phyloP scores from a whole-genome alignment of 441 rosid genomes.

The Brassica balearica region DNA sequence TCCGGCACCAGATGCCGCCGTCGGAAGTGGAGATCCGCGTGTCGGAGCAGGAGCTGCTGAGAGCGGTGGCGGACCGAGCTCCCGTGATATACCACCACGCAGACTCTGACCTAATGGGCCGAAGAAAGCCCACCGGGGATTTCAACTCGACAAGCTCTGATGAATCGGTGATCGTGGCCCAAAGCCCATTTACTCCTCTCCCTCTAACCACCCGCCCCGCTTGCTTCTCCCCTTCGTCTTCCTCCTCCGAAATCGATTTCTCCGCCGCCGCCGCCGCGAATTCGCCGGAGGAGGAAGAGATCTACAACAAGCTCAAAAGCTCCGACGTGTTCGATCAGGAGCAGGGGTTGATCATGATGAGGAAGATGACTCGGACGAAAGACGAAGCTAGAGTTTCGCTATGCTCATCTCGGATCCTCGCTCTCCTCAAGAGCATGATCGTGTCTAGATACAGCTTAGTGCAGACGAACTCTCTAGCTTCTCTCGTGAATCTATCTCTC shows the following conservation, averaged over 20 bases:
- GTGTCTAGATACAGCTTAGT: slow-evolving; percentile 54
- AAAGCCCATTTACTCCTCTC: slow-evolving; percentile 61
- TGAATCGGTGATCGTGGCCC: slow-evolving; percentile 66
- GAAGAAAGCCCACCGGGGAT: slow-evolving; percentile 29
- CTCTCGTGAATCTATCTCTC: slow-evolving; percentile 65
- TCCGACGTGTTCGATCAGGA: slow-evolving; percentile 54
- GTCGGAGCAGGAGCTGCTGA: slow-evolving; percentile 75
- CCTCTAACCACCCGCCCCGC: slow-evolving; percentile 65
- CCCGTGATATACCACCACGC: slow-evolving; percentile 60
- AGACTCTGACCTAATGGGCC: slow-evolving; percentile 45
- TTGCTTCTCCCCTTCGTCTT: slow-evolving; percentile 67
- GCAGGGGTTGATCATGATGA: slow-evolving; percentile 53
- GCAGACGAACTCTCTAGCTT: slow-evolving; percentile 67
- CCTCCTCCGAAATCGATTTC: slow-evolving; percentile 58
- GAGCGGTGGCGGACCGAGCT: slow-evolving; percentile 68
- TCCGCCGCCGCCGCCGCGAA: slow-evolving; percentile 2
- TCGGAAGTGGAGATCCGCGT: slow-evolving; percentile 46
- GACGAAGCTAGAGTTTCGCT: slow-evolving; percentile 56
- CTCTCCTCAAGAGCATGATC: slow-evolving; percentile 49
- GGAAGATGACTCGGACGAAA: slow-evolving; percentile 55
- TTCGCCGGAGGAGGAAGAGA: slow-evolving; percentile 53
- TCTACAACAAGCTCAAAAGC: slow-evolving; percentile 49
- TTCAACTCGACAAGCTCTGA: slow-evolving; percentile 61
- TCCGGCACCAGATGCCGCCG: slow-evolving; percentile 46
- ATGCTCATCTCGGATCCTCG: slow-evolving; percentile 54